A percentile compares a stretch with the other conserved stretches of the same genome.
These are phyloP conservation scores for Thielaviopsis musarum DNA, from an alignment of 2,329 filamentous ascomycete species.

Conservation along the genomic window DNA sequence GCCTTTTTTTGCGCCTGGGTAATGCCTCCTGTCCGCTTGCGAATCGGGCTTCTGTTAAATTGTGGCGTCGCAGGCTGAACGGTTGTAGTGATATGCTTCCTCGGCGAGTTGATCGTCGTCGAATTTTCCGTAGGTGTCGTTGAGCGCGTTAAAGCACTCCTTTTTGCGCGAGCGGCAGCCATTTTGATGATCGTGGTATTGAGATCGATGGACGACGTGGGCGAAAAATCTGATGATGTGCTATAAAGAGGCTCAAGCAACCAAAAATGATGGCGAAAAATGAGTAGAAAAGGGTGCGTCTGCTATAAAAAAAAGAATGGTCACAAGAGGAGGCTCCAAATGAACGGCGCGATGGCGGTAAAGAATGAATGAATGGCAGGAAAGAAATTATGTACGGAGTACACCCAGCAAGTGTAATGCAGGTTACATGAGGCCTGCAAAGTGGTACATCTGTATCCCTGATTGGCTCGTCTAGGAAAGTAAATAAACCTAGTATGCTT, in stretches of 20 bases:
- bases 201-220: background rate
- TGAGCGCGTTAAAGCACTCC: slow-evolving; percentile 13
- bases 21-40: slow-evolving; percentile 43
- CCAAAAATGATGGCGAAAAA: background rate
- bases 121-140: slow-evolving; percentile 19
- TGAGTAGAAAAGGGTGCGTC: background rate
- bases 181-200: slow-evolving; percentile 19
- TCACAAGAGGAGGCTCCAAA: background rate
- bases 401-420: background rate
- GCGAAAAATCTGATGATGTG: background rate
- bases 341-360: background rate
- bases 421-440: background rate
- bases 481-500: slow-evolving; percentile 13
- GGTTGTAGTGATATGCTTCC: slow-evolving; percentile 15
- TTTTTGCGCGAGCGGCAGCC: slow-evolving; percentile 28
- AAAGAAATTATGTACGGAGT: background rate
- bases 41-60: slow-evolving; percentile 38
- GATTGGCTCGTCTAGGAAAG: slow-evolving; percentile 5
- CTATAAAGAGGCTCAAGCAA: background rate
- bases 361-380: background rate
- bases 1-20: slow-evolving; percentile 65
- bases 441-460: background rate
- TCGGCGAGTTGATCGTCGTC: slow-evolving; percentile 18
- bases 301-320: background rate
- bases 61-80: slow-evolving; percentile 22